Conservation (phyloP, 2,329 filamentous ascomycete species). For the Metarhizium robertsii region DNA sequence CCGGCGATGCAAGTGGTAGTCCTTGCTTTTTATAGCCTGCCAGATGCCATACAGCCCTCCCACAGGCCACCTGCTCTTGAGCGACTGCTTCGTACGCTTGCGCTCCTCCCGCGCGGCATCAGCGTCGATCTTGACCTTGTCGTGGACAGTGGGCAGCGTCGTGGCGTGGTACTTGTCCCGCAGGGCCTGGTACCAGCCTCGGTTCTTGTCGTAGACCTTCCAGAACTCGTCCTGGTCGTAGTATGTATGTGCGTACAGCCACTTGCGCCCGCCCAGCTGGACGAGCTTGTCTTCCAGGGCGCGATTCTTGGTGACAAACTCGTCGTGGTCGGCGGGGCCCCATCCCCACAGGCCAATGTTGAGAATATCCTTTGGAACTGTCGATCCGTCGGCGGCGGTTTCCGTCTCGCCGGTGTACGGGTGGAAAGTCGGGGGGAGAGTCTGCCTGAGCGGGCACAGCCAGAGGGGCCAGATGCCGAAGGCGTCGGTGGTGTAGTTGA, state of each 20-base stretch:
- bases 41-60: constrained; percentile 51
- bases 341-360: constrained; percentile 74
- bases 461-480: constrained; percentile 51
- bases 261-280: constrained; percentile 69
- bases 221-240: constrained; percentile 67
- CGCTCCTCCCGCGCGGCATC: constrained; percentile 31
- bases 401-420: constrained; percentile 35
- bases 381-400: constrained; percentile 8
- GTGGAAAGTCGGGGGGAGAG: constrained; percentile 43
- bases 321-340: constrained; percentile 44
- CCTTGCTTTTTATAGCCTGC: constrained; percentile 47
- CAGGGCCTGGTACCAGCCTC: constrained; percentile 51
- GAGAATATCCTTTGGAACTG: constrained; percentile 33
- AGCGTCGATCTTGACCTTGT: constrained; percentile 56
- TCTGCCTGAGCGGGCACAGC: constrained; percentile 46
- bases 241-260: constrained; percentile 80
- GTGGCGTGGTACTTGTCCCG: constrained; percentile 53
- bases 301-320: constrained; percentile 63
- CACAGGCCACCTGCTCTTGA: constrained; percentile 43
- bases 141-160: constrained; percentile 56
- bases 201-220: constrained; percentile 45
- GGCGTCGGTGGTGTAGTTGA: constrained; percentile 42
- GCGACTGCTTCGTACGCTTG: constrained; percentile 27
- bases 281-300: constrained; percentile 60
- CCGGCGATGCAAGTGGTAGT: constrained; percentile 43